A percentile compares a stretch with the other conserved stretches of the same genome.
phyloP scores from a whole-genome alignment of 108 stramenopile genomes.

The Chaetoceros muelleri region DNA sequence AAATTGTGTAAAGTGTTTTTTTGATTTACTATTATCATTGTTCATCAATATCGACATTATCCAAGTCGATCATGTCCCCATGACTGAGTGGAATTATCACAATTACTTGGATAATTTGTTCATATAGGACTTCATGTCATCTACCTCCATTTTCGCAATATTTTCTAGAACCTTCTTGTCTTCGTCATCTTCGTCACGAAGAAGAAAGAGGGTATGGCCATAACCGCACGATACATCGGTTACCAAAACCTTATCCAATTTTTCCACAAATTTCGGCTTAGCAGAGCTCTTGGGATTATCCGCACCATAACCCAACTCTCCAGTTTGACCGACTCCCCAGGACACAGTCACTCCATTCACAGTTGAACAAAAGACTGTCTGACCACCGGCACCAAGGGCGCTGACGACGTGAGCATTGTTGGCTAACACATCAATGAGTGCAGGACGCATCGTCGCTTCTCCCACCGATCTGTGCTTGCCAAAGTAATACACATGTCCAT shows the following conservation, averaged over 20 bases:
- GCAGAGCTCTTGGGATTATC: constrained; percentile 51
- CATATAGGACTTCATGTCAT: not conserved
- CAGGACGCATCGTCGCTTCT: constrained; percentile 78
- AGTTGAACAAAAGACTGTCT: constrained; percentile 59
- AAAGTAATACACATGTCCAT: constrained; percentile 83
- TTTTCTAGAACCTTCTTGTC: constrained; percentile 49
- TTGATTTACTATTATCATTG: no score
- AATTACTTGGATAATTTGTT: not conserved
- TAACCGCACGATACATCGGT: constrained; percentile 63
- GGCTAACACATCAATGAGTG: constrained; percentile 60
- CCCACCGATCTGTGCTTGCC: constrained; percentile 59
- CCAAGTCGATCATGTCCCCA: no score
- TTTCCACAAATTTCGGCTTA: constrained; percentile 70
- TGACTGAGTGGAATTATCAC: no score
- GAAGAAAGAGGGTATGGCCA: constrained; percentile 67
- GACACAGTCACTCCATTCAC: constrained; percentile 64
- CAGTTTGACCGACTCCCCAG: constrained; percentile 72
- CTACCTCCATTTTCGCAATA: not conserved
- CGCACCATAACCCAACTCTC: constrained; percentile 66
- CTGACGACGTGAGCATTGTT: constrained; percentile 75
- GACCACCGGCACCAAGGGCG: constrained; percentile 44
- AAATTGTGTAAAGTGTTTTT: no score
- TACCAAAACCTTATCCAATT: constrained; percentile 40
- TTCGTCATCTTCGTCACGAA: constrained; percentile 49
- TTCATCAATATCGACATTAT: no score